Evolutionary conservation across 2,329 filamentous ascomycete genomes (phyloP), one percentile per base, ranked within the genome.

Genomic region (Botrytis porri): DNA sequence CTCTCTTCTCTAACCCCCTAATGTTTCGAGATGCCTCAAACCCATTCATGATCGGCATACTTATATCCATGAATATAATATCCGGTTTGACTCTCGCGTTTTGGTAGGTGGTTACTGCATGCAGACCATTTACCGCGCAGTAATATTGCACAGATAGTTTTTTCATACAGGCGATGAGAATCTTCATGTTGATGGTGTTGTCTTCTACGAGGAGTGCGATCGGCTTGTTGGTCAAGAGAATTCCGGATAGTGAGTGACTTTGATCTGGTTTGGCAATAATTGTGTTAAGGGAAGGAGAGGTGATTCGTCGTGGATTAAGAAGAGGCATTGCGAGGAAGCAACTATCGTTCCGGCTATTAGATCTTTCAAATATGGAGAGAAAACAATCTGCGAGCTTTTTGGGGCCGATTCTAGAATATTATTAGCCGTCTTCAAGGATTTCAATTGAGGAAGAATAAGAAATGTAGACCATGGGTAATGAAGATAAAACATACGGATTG

Each of bases 21-120:
- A 75, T 75, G 18, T 60, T 35, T 57, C n/a, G 71, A 41, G 41
- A 63, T 32, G 74, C 65, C 43, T 73, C 70, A 59, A 86, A 77
- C 0, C 84, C 84, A 72, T 87, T 83, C 80, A 88, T 85, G 9
- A 87, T 81, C 0, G 86, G 86, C 86, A 88, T 88, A 73, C 84
- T 84, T 8, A 87, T 82, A 73, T 88, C 86, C 84, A 86, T 86
- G 22, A 86, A 80, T 6, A 86, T 80, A 43, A 85, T 81, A 35
- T 82, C 81, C 51, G 69, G 73, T 39, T 63, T 72, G 3, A 48
- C 60, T 22, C 41, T 60, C 20, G 57, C 61, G 14, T 29, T 73
- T 39, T 61, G 45, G 16, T 67, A 76, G 25, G 64, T 64, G 14
- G 73, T 35, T 1, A 75, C 51, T 18, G 75, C 75, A 32, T 67